phyloP scores from a whole-genome alignment of 352 stramenopile genomes.

The Globisporangium perplexum region DNA sequence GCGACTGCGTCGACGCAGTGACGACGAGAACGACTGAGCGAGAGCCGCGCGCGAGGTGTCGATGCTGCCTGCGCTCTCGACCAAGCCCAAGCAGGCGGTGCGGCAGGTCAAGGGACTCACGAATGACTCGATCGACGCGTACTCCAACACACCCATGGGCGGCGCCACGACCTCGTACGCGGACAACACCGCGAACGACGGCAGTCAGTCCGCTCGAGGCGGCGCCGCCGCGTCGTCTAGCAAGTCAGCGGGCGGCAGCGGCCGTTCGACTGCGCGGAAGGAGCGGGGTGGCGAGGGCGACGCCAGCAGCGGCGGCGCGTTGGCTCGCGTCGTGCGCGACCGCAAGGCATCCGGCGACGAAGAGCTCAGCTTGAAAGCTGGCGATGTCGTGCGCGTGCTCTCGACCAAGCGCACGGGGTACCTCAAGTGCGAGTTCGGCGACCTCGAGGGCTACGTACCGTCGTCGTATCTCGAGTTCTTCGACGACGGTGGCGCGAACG shows the following conservation, averaged over 20 bases:
- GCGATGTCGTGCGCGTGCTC: constrained; percentile 69
- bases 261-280: constrained; percentile 18
- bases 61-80: constrained; percentile 78
- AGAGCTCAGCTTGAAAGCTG: constrained; percentile 52
- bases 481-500: constrained; percentile 21
- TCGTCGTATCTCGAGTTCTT: constrained; percentile 84
- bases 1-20: too few species aligned
- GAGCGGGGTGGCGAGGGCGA: constrained; percentile 7
- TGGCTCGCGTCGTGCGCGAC: constrained; percentile 64
- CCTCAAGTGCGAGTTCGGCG: constrained; percentile 72
- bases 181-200: constrained; percentile 42
- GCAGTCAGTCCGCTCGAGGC: constrained; percentile 12
- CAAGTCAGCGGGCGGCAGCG: constrained; percentile 11
- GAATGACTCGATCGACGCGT: constrained; percentile 85
- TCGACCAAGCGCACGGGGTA: constrained; percentile 78
- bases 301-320: constrained; percentile 13
- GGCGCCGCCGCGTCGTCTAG: constrained; percentile 17
- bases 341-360: constrained; percentile 74
- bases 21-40: too few species aligned
- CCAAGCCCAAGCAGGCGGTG: constrained; percentile 77
- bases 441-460: constrained; percentile 69
- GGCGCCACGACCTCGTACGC: constrained; percentile 29
- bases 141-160: constrained; percentile 54
- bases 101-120: constrained; percentile 75
- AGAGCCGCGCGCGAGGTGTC: too few species aligned